phyloP scores from a whole-genome alignment of 768 basidiomycete species.

The Suillus hirtellus region DNA sequence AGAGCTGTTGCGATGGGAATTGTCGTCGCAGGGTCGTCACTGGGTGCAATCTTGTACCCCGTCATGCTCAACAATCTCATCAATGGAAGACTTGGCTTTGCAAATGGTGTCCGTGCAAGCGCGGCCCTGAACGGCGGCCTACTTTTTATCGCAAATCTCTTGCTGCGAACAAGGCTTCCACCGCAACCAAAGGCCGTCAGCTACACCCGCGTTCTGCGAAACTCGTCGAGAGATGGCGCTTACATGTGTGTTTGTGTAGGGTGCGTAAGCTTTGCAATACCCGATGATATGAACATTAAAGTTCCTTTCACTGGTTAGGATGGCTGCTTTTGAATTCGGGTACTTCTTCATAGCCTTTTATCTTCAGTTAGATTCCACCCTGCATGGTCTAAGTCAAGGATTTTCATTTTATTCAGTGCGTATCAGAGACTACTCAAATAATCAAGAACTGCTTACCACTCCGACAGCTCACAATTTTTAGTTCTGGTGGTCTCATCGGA shows the following conservation, averaged over 20 bases:
- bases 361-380: conserved; percentile 55
- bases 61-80: conserved; percentile 31
- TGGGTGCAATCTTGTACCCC: conserved; percentile 25
- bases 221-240: conserved; percentile 24
- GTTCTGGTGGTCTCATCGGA: conserved; percentile 37
- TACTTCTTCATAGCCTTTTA: conserved; percentile 56
- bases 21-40: conserved; percentile 40
- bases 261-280: conserved; percentile 10
- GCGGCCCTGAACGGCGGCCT: conserved; percentile 42
- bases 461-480: conserved; percentile 39
- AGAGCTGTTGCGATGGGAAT: conserved; percentile 46
- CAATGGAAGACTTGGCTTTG: conserved; percentile 33
- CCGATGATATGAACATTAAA: conserved; percentile 12
- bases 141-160: conserved; percentile 33
- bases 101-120: conserved; percentile 45
- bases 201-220: conserved; percentile 22
- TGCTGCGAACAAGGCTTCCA: conserved; percentile 42
- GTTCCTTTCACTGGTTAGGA: not conserved
- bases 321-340: conserved; percentile 33
- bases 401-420: conserved; percentile 59
- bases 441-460: conserved; percentile 4
- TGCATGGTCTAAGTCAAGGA: conserved; percentile 42
- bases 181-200: conserved; percentile 15
- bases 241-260: conserved; percentile 27
- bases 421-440: conserved; percentile 6